phyloP scores from a whole-genome alignment of 1,284 basidiomycete genomes.

The Trametes pubescens region DNA sequence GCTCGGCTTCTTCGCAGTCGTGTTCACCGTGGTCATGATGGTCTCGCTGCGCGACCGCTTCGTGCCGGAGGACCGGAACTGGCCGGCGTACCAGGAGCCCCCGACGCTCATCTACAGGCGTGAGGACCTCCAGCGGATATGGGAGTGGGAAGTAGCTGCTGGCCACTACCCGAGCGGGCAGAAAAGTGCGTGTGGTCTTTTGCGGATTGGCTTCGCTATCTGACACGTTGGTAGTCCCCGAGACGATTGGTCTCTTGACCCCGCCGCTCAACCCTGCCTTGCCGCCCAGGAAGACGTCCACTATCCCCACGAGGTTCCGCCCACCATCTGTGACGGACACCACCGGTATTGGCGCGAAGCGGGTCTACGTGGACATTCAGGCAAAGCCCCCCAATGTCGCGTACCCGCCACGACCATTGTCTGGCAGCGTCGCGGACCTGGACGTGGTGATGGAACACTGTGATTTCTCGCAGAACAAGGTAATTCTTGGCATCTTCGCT shows the following conservation, averaged over 20 bases:
- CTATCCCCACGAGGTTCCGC: slow-evolving; percentile 52
- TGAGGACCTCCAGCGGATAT: slow-evolving; percentile 86
- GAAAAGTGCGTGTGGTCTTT: slow-evolving; percentile 60
- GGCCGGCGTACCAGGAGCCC: slow-evolving; percentile 73
- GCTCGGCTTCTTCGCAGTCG: slow-evolving; percentile 54
- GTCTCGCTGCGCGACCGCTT: slow-evolving; percentile 70
- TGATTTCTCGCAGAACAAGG: slow-evolving; percentile 86
- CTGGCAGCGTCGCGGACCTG: slow-evolving; percentile 87
- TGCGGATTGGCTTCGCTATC: neutral
- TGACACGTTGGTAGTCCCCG: slow-evolving; percentile 67
- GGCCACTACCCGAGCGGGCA: slow-evolving; percentile 90
- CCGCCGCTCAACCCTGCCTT: slow-evolving; percentile 77
- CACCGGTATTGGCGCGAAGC: slow-evolving; percentile 75
- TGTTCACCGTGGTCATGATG: slow-evolving; percentile 52
- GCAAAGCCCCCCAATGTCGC: slow-evolving; percentile 63
- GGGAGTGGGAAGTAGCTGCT: slow-evolving; percentile 92
- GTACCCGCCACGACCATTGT: slow-evolving; percentile 84
- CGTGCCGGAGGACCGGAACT: slow-evolving; percentile 65
- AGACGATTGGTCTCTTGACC: slow-evolving; percentile 66
- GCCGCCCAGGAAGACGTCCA: slow-evolving; percentile 57
- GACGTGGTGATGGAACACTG: slow-evolving; percentile 91
- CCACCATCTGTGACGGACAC: slow-evolving; percentile 52
- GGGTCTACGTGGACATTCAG: slow-evolving; percentile 80
- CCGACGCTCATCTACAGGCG: slow-evolving; percentile 81
- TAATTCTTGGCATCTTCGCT: slow-evolving; percentile 38